Percentiles rank a stretch among this genome's conserved stretches.
Evolutionary conservation across 208 protist genomes (phyloP).

Genomic region (Trichomonas vaginalis): DNA sequence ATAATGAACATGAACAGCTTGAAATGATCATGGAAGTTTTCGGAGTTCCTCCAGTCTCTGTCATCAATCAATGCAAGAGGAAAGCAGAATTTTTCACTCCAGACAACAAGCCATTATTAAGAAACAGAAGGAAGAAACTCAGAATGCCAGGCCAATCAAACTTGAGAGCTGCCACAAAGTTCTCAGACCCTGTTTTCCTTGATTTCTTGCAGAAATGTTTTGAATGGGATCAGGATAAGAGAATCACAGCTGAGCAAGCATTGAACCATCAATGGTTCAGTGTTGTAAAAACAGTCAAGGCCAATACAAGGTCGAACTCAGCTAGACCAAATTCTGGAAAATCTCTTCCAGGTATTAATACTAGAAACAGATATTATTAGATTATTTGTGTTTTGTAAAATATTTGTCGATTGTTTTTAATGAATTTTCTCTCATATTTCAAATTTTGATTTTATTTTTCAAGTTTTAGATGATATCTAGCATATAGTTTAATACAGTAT

Average conservation of each 20-base stretch:
- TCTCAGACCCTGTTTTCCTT: not conserved
- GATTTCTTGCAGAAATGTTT: constrained; percentile 23
- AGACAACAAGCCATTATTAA: not conserved
- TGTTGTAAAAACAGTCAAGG: not conserved
- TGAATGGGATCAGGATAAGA: constrained; percentile 23
- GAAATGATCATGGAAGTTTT: constrained; percentile 25
- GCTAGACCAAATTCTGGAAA: not conserved
- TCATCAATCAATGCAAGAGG: constrained; percentile 10
- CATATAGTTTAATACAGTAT: too few relatives aligned
- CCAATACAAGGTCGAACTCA: not conserved
- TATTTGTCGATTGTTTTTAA: too few relatives aligned
- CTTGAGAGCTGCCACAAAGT: not conserved
- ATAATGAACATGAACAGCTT: constrained; percentile 28
- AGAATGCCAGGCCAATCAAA: not conserved
- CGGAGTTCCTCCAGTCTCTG: constrained; percentile 22
- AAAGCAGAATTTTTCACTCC: not conserved
- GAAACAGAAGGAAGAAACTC: not conserved
- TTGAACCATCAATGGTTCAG: constrained; percentile 22
- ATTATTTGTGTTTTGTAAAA: not conserved
- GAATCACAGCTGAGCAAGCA: constrained; percentile 21
- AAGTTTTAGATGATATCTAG: too few relatives aligned
- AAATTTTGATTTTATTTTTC: too few relatives aligned
- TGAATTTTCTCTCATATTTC: too few relatives aligned
- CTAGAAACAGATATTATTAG: not conserved
- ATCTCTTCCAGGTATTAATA: not conserved